These are phyloP conservation scores for Ilyonectria robusta DNA, from an alignment of 2,329 filamentous ascomycete species.

Conservation along the genomic window DNA sequence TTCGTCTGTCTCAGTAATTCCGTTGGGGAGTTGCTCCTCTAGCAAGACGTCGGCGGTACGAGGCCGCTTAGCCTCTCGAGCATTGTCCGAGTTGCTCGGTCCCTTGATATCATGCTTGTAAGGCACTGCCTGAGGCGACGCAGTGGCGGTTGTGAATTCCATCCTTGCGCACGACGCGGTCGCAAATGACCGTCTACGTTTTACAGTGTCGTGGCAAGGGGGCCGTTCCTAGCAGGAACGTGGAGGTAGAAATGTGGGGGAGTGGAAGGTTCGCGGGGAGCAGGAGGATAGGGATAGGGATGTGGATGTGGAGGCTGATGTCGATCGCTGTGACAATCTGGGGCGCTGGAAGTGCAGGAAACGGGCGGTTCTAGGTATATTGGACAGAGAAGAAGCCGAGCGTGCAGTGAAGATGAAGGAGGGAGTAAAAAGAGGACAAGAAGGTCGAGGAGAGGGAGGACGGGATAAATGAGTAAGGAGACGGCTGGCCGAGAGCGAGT, in stretches of 20 bases:
- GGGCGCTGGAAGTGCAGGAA: constrained; percentile 10
- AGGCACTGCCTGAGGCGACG: constrained; percentile 21
- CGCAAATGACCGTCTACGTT: constrained; percentile 24
- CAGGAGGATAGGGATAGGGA: constrained; percentile 4
- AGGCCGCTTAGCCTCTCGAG: constrained; percentile 37
- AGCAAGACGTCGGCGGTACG: constrained; percentile 42
- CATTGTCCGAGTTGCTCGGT: constrained; percentile 19
- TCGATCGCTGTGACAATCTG: constrained; percentile 16
- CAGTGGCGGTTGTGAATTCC: constrained; percentile 40
- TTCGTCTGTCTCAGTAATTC: constrained; percentile 48
- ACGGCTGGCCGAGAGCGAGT: constrained; percentile 28
- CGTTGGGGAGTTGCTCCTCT: constrained; percentile 45
- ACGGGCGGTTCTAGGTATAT: constrained; percentile 22
- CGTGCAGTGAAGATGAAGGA: constrained; percentile 20
- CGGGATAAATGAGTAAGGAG: constrained; percentile 42
- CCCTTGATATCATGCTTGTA: constrained; percentile 30
- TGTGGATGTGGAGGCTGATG: constrained; percentile 10
- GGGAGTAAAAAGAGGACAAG: neutral
- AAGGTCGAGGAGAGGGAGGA: constrained; percentile 29
- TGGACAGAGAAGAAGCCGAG: constrained; percentile 12
- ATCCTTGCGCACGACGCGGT: constrained; percentile 46
- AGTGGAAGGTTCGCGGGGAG: constrained; percentile 21
- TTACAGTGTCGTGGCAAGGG: constrained; percentile 45
- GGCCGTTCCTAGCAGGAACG: constrained; percentile 43
- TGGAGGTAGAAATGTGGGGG: constrained; percentile 18